A percentile compares a stretch with the other conserved stretches of the same genome.
phyloP scores from a whole-genome alignment of 75 land plant genomes.

The Isoetes taiwanensis region DNA sequence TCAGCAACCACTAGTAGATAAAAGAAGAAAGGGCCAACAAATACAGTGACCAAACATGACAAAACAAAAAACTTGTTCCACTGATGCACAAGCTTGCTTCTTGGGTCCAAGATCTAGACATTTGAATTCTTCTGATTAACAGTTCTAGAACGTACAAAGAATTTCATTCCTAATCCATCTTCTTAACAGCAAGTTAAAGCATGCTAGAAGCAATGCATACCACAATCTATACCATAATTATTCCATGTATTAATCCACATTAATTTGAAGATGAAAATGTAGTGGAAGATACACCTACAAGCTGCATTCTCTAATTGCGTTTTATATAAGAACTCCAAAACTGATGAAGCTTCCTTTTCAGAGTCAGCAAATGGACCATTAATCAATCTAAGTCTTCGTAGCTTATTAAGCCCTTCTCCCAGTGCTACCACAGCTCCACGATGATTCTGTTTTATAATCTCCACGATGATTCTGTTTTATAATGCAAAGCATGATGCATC shows the following conservation, averaged over 20 bases:
- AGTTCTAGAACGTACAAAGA: too few relatives aligned
- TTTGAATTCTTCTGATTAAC: too few relatives aligned
- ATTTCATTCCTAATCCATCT: too few relatives aligned
- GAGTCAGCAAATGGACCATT: constrained; percentile 65
- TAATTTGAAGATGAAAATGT: too few relatives aligned
- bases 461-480: too few relatives aligned
- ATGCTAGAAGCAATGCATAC: too few relatives aligned
- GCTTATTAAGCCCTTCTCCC: constrained; percentile 76
- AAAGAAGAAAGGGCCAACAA: constrained; percentile 66
- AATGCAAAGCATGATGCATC: too few relatives aligned
- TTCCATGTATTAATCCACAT: too few relatives aligned
- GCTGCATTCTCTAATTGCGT: constrained; percentile 85
- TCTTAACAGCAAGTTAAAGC: too few relatives aligned
- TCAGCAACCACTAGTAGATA: constrained; percentile 33
- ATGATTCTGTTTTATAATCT: constrained; percentile 73
- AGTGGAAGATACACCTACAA: constrained; percentile 33
- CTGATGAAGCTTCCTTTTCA: constrained; percentile 54
- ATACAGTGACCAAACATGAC: constrained; percentile 51
- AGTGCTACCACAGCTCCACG: constrained; percentile 88
- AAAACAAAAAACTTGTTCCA: constrained; percentile 77
- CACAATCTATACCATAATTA: too few relatives aligned
- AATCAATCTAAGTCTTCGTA: constrained; percentile 43
- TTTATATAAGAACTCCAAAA: constrained; percentile 63
- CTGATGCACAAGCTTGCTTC: constrained; percentile 31
- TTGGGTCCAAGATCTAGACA: constrained; percentile 57